These are phyloP conservation scores for Metschnikowia cerradonensis DNA, from an alignment of 805 yeast species.

Conservation along the genomic window DNA sequence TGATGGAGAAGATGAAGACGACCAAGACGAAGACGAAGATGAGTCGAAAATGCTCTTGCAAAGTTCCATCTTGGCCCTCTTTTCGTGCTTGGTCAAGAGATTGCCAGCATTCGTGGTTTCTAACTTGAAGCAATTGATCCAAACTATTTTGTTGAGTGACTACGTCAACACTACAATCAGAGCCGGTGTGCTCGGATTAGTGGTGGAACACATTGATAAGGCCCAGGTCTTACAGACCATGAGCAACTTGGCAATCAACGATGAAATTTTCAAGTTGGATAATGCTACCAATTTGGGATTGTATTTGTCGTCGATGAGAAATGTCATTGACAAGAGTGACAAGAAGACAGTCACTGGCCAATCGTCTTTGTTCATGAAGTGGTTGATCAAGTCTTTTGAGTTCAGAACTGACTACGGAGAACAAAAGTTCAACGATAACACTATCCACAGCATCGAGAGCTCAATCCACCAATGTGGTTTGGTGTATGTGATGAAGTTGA, in stretches of 20 bases:
- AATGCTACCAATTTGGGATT: conserved; percentile 52
- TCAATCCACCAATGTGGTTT: conserved; percentile 71
- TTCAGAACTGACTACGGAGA: conserved; percentile 51
- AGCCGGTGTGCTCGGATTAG: conserved; percentile 55
- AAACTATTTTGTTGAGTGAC: conserved; percentile 52
- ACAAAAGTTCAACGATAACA: conserved; percentile 57
- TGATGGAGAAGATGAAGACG: conserved; percentile 12
- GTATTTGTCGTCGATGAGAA: conserved; percentile 63
- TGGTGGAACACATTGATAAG: conserved; percentile 65
- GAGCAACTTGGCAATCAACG: conserved; percentile 55
- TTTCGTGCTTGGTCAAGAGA: conserved; percentile 72
- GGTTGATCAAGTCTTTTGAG: conserved; percentile 69
- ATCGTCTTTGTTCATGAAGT: conserved; percentile 61
- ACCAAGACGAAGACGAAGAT: conserved; percentile 22
- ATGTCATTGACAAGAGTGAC: conserved; percentile 60
- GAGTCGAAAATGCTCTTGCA: conserved; percentile 47
- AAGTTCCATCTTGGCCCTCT: conserved; percentile 63
- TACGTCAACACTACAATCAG: conserved; percentile 58
- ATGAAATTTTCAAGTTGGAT: conserved; percentile 31
- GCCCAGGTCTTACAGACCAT: conserved; percentile 59
- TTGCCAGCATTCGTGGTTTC: conserved; percentile 83
- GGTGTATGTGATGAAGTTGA: conserved; percentile 78
- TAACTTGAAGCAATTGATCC: conserved; percentile 58
- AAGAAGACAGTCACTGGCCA: conserved; percentile 73
- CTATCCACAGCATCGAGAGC: conserved; percentile 77